Evolutionary conservation across 2,329 filamentous ascomycete species (phyloP), one percentile per base, ranked within the genome.

Genomic region (Ampelomyces quisqualis): DNA sequence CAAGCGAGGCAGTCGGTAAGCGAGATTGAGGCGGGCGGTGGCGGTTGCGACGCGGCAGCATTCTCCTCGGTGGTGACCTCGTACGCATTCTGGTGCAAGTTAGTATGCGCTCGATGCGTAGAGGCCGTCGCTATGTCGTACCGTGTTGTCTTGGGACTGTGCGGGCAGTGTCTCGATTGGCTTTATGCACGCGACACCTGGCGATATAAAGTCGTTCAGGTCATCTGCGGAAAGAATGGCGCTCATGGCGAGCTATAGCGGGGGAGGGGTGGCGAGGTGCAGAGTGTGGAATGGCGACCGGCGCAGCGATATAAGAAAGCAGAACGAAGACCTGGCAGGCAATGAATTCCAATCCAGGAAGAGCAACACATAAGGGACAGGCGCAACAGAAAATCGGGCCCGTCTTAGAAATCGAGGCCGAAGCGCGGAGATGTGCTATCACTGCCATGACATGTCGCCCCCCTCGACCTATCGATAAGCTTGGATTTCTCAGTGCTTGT

Each of bases 121-220:
- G 43, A 38, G 31, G 40, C 41, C 31, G 7, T 26, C 18, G 2
- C 9, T 20, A 27, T 11, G 28, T 22, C 70, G 40, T 67, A 79
- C 76, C 48, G 71, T 66, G 38, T 64, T 55, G 17, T 72, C 70
- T 35, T 73, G 67, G 17, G 79, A 69, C 22, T 79, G 72, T 31
- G 51, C 51, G 2, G 93, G 91, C 10, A 98, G 80, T 2, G 89
- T 94, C 70, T 98, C 93, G 65, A 98, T 79, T 19, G 93, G 93
- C 65, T 98, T 97, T 70, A 98, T 97, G 73, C 93, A 98, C 49
- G 93, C 93, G 62, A 98, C 90, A 49, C 91, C 90, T 10, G 93
- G 93, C 42, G 88, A 93, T 67, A 98, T 98, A 74, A 98, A 98
- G 77, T 98, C 93, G 76, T 98, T 98, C 47, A 98, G 78, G 69